Percentiles rank a stretch among this genome's conserved stretches.
Conservation (phyloP, 257 asterid species). For the Vinca minor region DNA sequence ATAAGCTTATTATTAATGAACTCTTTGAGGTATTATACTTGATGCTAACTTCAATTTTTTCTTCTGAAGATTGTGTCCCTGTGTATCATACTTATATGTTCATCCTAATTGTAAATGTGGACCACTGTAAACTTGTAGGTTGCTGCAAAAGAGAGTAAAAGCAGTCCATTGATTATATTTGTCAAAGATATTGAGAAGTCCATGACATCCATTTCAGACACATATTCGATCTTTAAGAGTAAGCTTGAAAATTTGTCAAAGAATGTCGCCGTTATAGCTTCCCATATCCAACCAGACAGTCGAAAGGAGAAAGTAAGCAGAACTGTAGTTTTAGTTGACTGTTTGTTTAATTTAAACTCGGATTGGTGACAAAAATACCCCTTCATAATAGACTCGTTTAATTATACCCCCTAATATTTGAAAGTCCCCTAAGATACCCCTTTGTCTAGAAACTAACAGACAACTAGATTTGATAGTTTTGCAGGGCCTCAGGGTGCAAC, state of each 20-base stretch:
- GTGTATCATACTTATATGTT: not conserved
- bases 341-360: too few relatives aligned
- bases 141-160: conserved; percentile 59
- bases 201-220: conserved; percentile 60
- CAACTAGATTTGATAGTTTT: too few relatives aligned
- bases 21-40: conserved; percentile 60
- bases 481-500: too few relatives aligned
- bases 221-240: conserved; percentile 50
- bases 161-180: conserved; percentile 52
- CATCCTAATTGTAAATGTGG: not conserved
- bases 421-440: too few relatives aligned
- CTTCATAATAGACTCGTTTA: too few relatives aligned
- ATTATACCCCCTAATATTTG: too few relatives aligned
- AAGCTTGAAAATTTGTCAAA: conserved; percentile 75
- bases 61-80: not conserved
- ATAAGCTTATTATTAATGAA: conserved; percentile 65
- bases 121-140: conserved; percentile 40
- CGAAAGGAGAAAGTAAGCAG: conserved; percentile 82
- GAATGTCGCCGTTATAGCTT: conserved; percentile 66
- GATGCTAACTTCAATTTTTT: conserved; percentile 1
- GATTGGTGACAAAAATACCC: too few relatives aligned
- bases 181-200: conserved; percentile 84
- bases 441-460: too few relatives aligned
- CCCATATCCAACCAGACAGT: conserved; percentile 73
- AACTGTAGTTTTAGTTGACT: conserved; percentile 11